These are phyloP conservation scores for Alternaria hordeiaustralica DNA, from an alignment of 2,329 filamentous ascomycete species.

Conservation along the genomic window DNA sequence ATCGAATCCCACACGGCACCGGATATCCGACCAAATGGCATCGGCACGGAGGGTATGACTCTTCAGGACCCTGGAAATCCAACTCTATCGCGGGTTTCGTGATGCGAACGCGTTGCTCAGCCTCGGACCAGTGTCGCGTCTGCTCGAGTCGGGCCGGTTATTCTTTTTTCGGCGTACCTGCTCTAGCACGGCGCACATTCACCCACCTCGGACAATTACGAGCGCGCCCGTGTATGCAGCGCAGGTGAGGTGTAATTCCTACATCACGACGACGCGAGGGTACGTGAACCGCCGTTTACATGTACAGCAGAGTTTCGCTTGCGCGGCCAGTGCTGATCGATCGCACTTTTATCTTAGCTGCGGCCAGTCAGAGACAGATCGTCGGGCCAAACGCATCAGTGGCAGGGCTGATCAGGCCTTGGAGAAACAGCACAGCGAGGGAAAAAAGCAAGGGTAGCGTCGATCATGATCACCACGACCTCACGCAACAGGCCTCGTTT, in stretches of 20 bases:
- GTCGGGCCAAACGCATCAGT: slow-evolving; percentile 26
- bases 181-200: background rate
- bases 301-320: slow-evolving; percentile 2
- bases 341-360: slow-evolving; percentile 17
- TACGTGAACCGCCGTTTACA: slow-evolving; percentile 13
- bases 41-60: slow-evolving; percentile 4
- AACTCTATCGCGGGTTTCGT: slow-evolving; percentile 16
- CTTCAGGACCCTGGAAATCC: background rate
- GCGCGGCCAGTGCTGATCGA: slow-evolving; percentile 30
- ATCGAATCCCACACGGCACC: background rate
- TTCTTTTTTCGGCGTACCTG: slow-evolving; percentile 5
- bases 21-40: background rate
- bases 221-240: background rate
- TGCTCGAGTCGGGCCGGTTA: slow-evolving; percentile 22
- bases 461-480: slow-evolving; percentile 35
- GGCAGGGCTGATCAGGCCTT: slow-evolving; percentile 45
- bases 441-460: slow-evolving; percentile 37
- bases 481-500: slow-evolving; percentile 27
- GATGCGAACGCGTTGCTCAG: slow-evolving; percentile 15
- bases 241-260: background rate
- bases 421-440: slow-evolving; percentile 37
- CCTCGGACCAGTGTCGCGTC: slow-evolving; percentile 20
- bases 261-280: background rate
- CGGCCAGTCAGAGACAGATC: slow-evolving; percentile 31
- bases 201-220: background rate